phyloP scores from a whole-genome alignment of 1,284 basidiomycete species.

The Peniophora sp. region DNA sequence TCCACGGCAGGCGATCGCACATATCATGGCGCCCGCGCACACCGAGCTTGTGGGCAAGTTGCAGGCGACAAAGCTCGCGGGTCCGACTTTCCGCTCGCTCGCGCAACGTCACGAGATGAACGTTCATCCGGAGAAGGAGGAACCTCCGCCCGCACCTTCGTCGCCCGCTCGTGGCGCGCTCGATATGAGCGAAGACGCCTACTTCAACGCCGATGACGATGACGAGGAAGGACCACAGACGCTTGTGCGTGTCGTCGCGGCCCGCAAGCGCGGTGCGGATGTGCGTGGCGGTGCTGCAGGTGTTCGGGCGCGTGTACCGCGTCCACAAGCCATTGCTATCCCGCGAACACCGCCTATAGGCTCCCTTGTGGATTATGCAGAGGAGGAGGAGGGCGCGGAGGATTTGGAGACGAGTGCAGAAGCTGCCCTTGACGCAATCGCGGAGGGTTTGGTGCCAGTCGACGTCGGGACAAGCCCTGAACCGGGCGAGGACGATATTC shows the following conservation, averaged over 20 bases:
- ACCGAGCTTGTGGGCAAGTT: constrained; percentile 61
- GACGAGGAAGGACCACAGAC: constrained; percentile 45
- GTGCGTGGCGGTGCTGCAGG: background rate
- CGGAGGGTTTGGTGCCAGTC: background rate
- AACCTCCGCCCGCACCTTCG: constrained; percentile 26
- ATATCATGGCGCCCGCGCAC: constrained; percentile 73
- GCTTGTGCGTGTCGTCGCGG: constrained; percentile 22
- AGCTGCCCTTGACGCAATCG: background rate
- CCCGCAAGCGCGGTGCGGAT: background rate
- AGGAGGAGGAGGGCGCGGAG: constrained; percentile 38
- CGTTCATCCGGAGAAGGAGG: constrained; percentile 51
- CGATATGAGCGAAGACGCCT: constrained; percentile 79
- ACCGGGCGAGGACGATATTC: constrained; percentile 1
- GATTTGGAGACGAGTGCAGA: constrained; percentile 22
- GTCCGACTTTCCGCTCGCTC: constrained; percentile 65
- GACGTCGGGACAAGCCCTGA: background rate
- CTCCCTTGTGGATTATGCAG: constrained; percentile 64
- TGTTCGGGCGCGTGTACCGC: background rate
- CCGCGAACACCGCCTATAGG: constrained; percentile 45
- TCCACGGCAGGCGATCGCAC: constrained; percentile 75
- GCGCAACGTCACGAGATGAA: constrained; percentile 87
- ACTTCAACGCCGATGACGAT: constrained; percentile 81
- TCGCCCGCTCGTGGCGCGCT: constrained; percentile 38
- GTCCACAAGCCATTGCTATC: constrained; percentile 11
- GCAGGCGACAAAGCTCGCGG: constrained; percentile 52